Evolutionary conservation across 805 yeast species (phyloP).

Genomic region (Tetrapisispora namnaoensis): DNA sequence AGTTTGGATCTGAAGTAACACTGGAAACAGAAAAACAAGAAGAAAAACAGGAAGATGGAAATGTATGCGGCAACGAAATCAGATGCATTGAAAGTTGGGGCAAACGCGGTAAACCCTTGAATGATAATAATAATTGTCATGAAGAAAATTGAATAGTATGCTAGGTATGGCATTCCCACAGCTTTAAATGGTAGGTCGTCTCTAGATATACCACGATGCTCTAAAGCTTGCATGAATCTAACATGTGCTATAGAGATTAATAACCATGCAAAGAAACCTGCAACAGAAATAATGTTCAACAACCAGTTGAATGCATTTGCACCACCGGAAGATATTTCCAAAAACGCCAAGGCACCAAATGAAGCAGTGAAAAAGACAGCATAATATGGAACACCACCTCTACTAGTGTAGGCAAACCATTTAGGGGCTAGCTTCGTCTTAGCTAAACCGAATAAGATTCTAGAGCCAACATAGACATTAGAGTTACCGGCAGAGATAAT

Average conservation of each 20-base stretch:
- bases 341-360: slow-evolving; percentile 56
- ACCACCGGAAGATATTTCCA: slow-evolving; percentile 46
- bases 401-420: slow-evolving; percentile 39
- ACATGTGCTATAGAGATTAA: slow-evolving; percentile 55
- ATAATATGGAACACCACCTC: slow-evolving; percentile 50
- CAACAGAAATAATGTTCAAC: slow-evolving; percentile 64
- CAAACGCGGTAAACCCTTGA: slow-evolving; percentile 65
- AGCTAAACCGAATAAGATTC: slow-evolving; percentile 60
- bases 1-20: slow-evolving; percentile 39
- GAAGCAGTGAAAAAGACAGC: slow-evolving; percentile 48
- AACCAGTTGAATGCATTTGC: slow-evolving; percentile 60
- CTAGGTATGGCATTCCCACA: slow-evolving; percentile 52
- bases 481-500: slow-evolving; percentile 76
- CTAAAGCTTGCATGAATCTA: slow-evolving; percentile 59
- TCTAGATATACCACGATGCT: slow-evolving; percentile 53
- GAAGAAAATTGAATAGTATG: slow-evolving; percentile 51
- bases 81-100: slow-evolving; percentile 39
- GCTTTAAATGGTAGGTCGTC: slow-evolving; percentile 70
- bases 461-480: slow-evolving; percentile 60
- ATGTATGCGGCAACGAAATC: slow-evolving; percentile 63
- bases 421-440: slow-evolving; percentile 48
- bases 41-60: slow-evolving; percentile 52
- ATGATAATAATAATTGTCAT: slow-evolving; percentile 50
- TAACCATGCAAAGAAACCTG: slow-evolving; percentile 68
- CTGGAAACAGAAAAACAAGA: slow-evolving; percentile 47